Evolutionary conservation across 1,284 basidiomycete species (phyloP).

Genomic region (Puccinia hordei): DNA sequence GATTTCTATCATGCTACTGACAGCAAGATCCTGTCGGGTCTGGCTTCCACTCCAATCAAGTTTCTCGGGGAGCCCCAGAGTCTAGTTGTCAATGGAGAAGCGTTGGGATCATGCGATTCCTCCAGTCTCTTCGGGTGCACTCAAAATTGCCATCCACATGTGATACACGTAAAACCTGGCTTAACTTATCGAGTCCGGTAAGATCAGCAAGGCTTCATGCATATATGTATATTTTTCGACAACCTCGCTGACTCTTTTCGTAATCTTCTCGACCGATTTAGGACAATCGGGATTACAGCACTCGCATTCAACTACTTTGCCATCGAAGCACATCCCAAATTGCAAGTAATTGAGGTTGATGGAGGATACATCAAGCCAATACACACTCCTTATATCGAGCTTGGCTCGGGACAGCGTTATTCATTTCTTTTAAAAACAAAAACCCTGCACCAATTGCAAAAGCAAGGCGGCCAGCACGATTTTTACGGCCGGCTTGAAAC

Average conservation of each 20-base stretch:
- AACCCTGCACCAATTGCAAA: conserved; percentile 17
- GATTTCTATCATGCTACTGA: conserved; percentile 48
- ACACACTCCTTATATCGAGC: conserved; percentile 1
- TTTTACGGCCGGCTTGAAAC: conserved; percentile 43
- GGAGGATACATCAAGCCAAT: conserved; percentile 25
- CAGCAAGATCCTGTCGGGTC: conserved; percentile 23
- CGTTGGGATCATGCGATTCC: conserved; percentile 31
- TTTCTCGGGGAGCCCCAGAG: conserved; percentile 47
- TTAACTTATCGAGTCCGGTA: conserved; percentile 42
- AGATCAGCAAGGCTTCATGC: neutral
- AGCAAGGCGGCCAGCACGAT: neutral
- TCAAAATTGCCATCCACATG: conserved; percentile 23
- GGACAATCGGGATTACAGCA: conserved; percentile 41
- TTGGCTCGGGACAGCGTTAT: conserved; percentile 47
- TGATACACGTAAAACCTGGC: conserved; percentile 25
- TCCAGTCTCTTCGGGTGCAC: conserved; percentile 19
- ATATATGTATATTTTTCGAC: neutral
- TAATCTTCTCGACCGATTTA: neutral
- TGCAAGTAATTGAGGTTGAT: conserved; percentile 45
- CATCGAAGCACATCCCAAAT: conserved; percentile 34
- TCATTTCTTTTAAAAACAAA: conserved; percentile 47
- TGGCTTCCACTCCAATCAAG: conserved; percentile 29
- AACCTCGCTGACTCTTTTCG: neutral
- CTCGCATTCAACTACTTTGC: conserved; percentile 47
- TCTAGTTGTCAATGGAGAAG: conserved; percentile 38